These are phyloP conservation scores for Strobilomyces confusus DNA, from an alignment of 768 basidiomycete species.

Conservation along the genomic window DNA sequence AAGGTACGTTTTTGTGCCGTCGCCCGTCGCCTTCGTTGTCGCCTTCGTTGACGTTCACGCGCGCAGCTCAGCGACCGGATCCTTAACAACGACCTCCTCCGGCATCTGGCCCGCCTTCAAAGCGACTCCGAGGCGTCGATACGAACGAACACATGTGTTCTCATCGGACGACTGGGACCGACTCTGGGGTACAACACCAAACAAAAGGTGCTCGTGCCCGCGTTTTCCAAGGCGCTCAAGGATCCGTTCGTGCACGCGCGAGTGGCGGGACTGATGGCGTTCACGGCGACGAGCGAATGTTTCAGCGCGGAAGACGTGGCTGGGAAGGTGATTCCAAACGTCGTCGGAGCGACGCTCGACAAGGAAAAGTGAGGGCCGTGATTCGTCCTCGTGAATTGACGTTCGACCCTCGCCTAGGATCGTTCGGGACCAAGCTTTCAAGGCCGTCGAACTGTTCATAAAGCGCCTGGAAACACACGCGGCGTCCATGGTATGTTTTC, in stretches of 20 bases:
- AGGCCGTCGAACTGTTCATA: conserved; percentile 83
- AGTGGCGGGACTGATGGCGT: conserved; percentile 91
- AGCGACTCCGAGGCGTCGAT: conserved; percentile 91
- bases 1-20: conserved; percentile 50
- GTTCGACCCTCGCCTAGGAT: conserved; percentile 43
- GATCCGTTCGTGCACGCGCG: conserved; percentile 91
- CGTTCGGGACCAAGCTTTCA: conserved; percentile 95
- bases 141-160: conserved; percentile 94
- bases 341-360: conserved; percentile 78
- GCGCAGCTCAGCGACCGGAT: conserved; percentile 81
- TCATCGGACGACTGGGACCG: conserved; percentile 88
- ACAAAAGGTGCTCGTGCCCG: conserved; percentile 94
- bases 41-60: conserved; percentile 1
- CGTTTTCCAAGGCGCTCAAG: conserved; percentile 84
- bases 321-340: conserved; percentile 81
- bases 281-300: conserved; percentile 91
- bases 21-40: neutral
- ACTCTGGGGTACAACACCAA: conserved; percentile 84
- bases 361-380: conserved; percentile 74
- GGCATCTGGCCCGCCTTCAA: conserved; percentile 90
- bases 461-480: conserved; percentile 79
- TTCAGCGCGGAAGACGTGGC: conserved; percentile 89
- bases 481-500: conserved; percentile 65
- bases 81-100: conserved; percentile 93
- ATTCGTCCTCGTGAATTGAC: neutral